Conservation (phyloP, 805 yeast species). For the Saccharomycopsis fodiens region DNA sequence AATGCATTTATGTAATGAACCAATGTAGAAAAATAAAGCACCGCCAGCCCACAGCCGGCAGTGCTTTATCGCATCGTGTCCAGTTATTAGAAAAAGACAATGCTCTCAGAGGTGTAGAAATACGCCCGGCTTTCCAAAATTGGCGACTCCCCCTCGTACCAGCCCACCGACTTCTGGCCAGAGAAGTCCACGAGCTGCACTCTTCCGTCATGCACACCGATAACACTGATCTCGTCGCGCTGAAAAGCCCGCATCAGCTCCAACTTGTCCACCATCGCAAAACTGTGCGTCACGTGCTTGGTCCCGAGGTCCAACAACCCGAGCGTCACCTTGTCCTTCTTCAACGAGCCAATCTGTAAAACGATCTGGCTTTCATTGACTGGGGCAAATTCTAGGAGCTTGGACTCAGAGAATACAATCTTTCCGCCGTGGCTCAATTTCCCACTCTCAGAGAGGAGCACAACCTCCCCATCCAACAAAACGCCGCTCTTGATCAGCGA, state of each 20-base stretch:
- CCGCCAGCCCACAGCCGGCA: too few species aligned
- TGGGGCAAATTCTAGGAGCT: background rate
- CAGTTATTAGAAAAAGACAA: background rate
- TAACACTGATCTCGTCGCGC: background rate
- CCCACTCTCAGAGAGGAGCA: background rate
- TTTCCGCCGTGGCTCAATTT: background rate
- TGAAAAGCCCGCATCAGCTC: background rate
- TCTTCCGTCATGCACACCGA: background rate
- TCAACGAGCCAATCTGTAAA: background rate
- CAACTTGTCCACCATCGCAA: background rate
- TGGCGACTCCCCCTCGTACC: background rate
- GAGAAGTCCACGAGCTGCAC: background rate
- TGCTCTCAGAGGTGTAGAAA: background rate
- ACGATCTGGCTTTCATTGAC: background rate
- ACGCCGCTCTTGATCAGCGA: background rate
- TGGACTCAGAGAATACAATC: background rate
- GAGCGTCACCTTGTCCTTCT: background rate
- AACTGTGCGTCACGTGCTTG: background rate
- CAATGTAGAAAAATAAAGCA: too few species aligned
- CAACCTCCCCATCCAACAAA: background rate
- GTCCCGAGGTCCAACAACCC: background rate
- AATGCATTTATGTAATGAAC: too few species aligned
- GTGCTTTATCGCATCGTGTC: too few species aligned
- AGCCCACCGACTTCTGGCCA: background rate
- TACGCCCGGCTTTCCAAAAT: background rate